Conservation (phyloP, 805 yeast species). For the Starmerella potacharoeniae region DNA sequence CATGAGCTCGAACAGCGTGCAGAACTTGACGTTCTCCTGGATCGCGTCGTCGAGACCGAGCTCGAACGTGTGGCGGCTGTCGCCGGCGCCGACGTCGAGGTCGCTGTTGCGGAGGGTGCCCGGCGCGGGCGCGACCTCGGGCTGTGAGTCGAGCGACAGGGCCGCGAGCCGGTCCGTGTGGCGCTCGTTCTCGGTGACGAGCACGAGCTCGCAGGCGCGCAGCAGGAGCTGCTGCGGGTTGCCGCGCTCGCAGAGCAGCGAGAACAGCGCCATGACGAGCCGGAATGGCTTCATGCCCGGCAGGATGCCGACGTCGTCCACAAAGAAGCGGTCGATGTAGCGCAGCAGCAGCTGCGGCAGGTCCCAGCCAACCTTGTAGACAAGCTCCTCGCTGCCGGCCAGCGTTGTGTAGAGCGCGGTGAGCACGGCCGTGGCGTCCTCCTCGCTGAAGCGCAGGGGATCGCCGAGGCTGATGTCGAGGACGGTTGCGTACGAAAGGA, state of each 20-base stretch:
- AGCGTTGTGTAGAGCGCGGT: slow-evolving; percentile 33
- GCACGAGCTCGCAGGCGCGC: slow-evolving; percentile 55
- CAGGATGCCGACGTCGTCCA: slow-evolving; percentile 18
- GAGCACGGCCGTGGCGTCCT: slow-evolving; percentile 34
- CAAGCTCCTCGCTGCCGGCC: slow-evolving; percentile 36
- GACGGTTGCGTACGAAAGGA: slow-evolving; percentile 58
- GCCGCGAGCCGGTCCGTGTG: slow-evolving; percentile 20
- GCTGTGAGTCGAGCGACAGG: slow-evolving; percentile 26
- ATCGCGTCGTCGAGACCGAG: slow-evolving; percentile 8
- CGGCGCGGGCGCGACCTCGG: slow-evolving; percentile 19
- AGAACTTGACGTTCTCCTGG: slow-evolving; percentile 39
- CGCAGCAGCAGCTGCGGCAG: slow-evolving; percentile 57
- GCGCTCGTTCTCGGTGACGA: slow-evolving; percentile 12
- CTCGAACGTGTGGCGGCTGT: slow-evolving; percentile 13
- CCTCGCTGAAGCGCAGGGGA: slow-evolving; percentile 35
- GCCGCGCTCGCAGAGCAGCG: slow-evolving; percentile 53
- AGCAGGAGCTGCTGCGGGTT: slow-evolving; percentile 72
- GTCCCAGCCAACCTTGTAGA: slow-evolving; percentile 80
- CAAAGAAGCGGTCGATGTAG: slow-evolving; percentile 32
- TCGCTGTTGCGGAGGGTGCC: slow-evolving; percentile 6
- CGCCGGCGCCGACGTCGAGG: slow-evolving; percentile 6
- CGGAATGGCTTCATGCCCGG: slow-evolving; percentile 30
- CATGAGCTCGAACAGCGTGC: slow-evolving; percentile 55
- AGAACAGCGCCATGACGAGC: slow-evolving; percentile 36
- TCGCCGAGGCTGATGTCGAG: slow-evolving; percentile 50